These are phyloP conservation scores for Podaxis pistillaris DNA, from an alignment of 768 basidiomycete species.

Conservation along the genomic window DNA sequence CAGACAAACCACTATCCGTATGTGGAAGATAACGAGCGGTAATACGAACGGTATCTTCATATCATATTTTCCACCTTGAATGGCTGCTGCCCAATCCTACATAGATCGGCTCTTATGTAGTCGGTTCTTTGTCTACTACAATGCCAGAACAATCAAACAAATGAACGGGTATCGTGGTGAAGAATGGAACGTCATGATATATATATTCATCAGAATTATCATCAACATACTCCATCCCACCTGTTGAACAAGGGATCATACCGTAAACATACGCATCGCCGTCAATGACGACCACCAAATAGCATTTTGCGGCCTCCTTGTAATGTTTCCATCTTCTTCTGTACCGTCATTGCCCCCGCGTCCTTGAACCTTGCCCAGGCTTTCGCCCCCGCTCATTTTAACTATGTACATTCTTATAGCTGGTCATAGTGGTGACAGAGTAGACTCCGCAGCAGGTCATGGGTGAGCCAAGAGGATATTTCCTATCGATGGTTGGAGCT, in stretches of 20 bases:
- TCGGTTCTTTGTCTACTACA: not conserved
- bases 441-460: not conserved
- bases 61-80: not conserved
- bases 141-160: not conserved
- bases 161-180: not conserved
- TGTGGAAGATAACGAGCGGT: not conserved
- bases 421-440: not conserved
- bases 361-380: not conserved
- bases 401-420: slow-evolving; percentile 1
- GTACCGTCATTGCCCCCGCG: not conserved
- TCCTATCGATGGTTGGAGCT: not conserved
- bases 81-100: not conserved
- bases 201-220: not conserved
- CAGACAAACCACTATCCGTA: not conserved
- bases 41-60: not conserved
- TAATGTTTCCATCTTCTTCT: not conserved
- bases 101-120: not conserved
- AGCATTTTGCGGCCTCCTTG: not conserved
- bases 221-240: not conserved
- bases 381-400: not conserved
- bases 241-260: not conserved
- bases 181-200: not conserved
- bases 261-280: not conserved
- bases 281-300: not conserved
- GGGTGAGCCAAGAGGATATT: not conserved